Percentiles rank a stretch among this genome's conserved stretches.
Conservation (phyloP, 768 basidiomycete species). For the Ephemerocybe angulata region DNA sequence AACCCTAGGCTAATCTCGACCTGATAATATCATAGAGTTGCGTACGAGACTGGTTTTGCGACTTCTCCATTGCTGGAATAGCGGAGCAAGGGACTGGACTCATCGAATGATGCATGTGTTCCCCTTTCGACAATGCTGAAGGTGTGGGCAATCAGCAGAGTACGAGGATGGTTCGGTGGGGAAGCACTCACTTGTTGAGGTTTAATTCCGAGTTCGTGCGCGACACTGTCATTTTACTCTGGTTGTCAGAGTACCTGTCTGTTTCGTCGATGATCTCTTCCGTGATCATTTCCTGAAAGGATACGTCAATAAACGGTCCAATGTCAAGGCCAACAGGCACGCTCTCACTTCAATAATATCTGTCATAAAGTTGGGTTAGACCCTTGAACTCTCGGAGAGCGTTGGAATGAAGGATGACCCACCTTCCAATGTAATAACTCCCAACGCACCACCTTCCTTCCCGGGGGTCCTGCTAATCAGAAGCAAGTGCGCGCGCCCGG, state of each 20-base stretch:
- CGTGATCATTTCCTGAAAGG: conserved; percentile 78
- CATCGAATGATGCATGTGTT: neutral
- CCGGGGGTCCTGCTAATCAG: conserved; percentile 86
- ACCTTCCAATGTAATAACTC: conserved; percentile 82
- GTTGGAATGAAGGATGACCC: neutral
- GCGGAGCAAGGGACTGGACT: neutral
- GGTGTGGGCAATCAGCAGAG: neutral
- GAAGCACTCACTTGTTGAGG: conserved; percentile 62
- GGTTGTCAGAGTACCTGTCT: conserved; percentile 85
- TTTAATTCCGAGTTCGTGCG: conserved; percentile 67
- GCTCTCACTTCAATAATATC: conserved; percentile 68
- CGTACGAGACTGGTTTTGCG: neutral
- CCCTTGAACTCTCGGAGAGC: neutral
- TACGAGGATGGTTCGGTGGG: neutral
- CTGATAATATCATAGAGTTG: neutral
- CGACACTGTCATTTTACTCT: conserved; percentile 68
- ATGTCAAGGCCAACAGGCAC: too few relatives aligned
- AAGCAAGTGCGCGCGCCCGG: conserved; percentile 89
- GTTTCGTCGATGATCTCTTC: conserved; percentile 97
- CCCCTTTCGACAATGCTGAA: conserved; percentile 51
- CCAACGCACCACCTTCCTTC: conserved; percentile 75
- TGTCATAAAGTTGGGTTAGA: neutral
- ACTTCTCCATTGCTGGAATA: neutral
- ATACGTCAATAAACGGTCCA: neutral
- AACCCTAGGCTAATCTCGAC: too few relatives aligned